Base-by-base conservation (phyloP, 1,139 yeast species). In the Pichia inconspicua region DNA sequence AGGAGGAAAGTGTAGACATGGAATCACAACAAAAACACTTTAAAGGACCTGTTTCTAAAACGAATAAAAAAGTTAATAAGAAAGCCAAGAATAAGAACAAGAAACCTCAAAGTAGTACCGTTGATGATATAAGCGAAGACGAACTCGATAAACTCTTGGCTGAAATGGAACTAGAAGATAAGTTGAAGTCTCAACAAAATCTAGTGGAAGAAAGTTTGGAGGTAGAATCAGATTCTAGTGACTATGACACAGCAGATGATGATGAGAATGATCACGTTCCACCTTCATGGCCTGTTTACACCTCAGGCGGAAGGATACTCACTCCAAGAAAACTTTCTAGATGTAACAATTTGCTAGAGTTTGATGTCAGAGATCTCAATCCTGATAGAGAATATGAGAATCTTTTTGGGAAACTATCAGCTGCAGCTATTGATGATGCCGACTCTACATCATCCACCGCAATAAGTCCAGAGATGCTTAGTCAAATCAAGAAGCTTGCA, bases 371-470 rank as follows among this genome's bases (percentile, higher is more conserved):
- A 49, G 77, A 81, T 52, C 70, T 88, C 42, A 95, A 88, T 61
- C 86, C 95, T 3, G 95, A 87, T 58, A 77, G 78, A 43, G 97
- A 88, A 60, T 82, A 85, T 61, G 76, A 78, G 47, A 72, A 74
- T 51, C 66, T 88, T 43, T 87, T 88, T 67, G 96, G 94, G 7
- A 80, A 82, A 55, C 66, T 85, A 12, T 82, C 92, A 0, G 63
- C 75, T 14, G 84, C 82, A 42, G 79, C 85, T 0, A 71, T 84
- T 15, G 84, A 81, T 47, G 92, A 84, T 63, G 90, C 88, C 0
- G 86, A 84, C 55, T 74, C 84, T 8, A 71, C 82, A 5, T 69
- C 82, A 1, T 71, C 82, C 1, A 61, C 75, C 32, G 78, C 83
- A 31, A 73, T 78, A 1, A 73, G 84, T 0, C 89, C 89, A 0